These are phyloP conservation scores for Lentinula aciculospora DNA, from an alignment of 768 basidiomycete species.

Conservation along the genomic window DNA sequence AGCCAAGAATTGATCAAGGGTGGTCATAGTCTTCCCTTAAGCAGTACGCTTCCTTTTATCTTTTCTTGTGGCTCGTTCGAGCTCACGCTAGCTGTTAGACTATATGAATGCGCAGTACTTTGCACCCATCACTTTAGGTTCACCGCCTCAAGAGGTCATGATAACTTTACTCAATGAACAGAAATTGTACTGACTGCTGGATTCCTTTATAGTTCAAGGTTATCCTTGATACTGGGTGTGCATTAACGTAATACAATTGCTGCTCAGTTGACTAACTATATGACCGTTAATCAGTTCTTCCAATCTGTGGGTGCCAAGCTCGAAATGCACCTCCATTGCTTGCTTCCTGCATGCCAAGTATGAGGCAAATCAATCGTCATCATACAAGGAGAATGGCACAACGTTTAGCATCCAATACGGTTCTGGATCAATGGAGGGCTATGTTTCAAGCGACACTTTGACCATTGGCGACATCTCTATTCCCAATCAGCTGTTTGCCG, in stretches of 20 bases:
- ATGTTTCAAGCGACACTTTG: conserved; percentile 80
- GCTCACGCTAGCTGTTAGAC: conserved; percentile 46
- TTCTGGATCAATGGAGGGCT: conserved; percentile 94
- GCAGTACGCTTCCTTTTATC: conserved; percentile 52
- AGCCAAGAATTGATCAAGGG: conserved; percentile 71
- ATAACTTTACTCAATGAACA: background rate
- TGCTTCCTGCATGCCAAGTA: conserved; percentile 96
- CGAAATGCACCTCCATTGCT: conserved; percentile 77
- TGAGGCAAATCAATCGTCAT: conserved; percentile 69
- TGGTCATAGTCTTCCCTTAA: conserved; percentile 85
- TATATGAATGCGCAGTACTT: conserved; percentile 99
- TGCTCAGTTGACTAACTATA: conserved; percentile 3
- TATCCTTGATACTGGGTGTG: conserved; percentile 85
- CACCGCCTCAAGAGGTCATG: conserved; percentile 69
- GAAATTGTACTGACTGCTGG: background rate
- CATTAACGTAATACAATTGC: background rate
- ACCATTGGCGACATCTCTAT: conserved; percentile 80
- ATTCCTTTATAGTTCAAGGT: conserved; percentile 70
- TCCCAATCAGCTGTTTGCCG: conserved; percentile 81
- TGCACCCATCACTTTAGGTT: conserved; percentile 79
- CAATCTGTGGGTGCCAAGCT: conserved; percentile 93
- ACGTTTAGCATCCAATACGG: conserved; percentile 92
- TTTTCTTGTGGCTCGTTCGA: conserved; percentile 3
- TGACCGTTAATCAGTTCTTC: conserved; percentile 50
- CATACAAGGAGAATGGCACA: conserved; percentile 87